phyloP scores from a whole-genome alignment of 805 yeast genomes.

The Jamesozyma piceae region DNA sequence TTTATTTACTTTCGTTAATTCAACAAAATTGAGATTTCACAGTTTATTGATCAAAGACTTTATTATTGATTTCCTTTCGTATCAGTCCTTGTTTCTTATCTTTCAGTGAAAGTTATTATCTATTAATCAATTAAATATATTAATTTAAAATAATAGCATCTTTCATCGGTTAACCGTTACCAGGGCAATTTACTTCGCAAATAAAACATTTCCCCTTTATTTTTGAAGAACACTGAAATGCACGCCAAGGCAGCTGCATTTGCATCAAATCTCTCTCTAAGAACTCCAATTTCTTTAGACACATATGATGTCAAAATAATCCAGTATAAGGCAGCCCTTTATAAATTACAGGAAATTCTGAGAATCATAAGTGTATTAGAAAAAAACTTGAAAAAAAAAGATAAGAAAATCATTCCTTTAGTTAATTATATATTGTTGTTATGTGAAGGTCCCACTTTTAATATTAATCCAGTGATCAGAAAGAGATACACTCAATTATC shows the following conservation, averaged over 20 bases:
- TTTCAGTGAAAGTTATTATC: no score
- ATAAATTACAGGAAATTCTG: slow-evolving; percentile 36
- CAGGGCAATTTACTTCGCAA: no score
- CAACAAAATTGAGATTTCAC: no score
- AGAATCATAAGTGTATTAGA: slow-evolving; percentile 29
- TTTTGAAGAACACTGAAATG: no score
- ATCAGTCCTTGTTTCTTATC: no score
- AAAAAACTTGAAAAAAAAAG: slow-evolving; percentile 17
- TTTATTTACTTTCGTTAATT: no score
- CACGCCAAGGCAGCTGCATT: slow-evolving; percentile 31
- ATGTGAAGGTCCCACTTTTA: slow-evolving; percentile 34
- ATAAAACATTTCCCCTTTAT: no score
- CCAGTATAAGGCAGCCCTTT: slow-evolving; percentile 48
- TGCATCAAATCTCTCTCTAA: slow-evolving; percentile 28
- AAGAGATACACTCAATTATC: slow-evolving; percentile 33
- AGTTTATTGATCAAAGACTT: no score
- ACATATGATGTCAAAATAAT: slow-evolving; percentile 47
- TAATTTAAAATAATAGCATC: no score
- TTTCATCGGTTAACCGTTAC: no score
- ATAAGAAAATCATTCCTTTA: slow-evolving; percentile 27
- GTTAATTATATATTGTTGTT: slow-evolving; percentile 31
- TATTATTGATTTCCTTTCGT: no score
- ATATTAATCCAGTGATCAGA: slow-evolving; percentile 33
- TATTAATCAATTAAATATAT: no score
- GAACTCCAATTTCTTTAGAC: slow-evolving; percentile 31